phyloP scores from a whole-genome alignment of 306 rosid species.

The Alnus rubra region DNA sequence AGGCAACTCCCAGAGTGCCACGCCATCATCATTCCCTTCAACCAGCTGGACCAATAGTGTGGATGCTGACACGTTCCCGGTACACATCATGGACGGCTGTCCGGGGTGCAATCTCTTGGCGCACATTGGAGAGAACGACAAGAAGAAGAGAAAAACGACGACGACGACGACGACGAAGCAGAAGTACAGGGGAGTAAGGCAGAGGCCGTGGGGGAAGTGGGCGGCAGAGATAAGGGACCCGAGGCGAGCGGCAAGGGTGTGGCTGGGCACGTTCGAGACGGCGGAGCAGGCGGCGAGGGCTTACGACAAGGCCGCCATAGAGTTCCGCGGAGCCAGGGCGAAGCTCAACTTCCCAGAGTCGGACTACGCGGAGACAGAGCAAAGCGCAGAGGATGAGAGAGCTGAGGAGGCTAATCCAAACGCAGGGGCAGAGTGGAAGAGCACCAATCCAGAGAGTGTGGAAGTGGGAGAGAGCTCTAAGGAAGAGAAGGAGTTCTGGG shows the following conservation, averaged over 20 bases:
- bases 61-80: conserved; percentile 27
- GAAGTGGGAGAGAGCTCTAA: background rate
- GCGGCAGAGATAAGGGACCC: conserved; percentile 69
- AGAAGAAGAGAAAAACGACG: background rate
- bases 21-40: background rate
- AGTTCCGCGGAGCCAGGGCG: conserved; percentile 43
- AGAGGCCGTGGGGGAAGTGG: conserved; percentile 73
- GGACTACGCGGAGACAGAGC: background rate
- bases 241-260: conserved; percentile 32
- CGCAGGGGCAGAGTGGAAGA: background rate
- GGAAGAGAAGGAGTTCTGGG: background rate
- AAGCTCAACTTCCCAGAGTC: conserved; percentile 46
- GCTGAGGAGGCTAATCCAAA: background rate
- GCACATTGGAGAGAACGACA: background rate
- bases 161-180: conserved; percentile 9
- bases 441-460: background rate
- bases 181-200: conserved; percentile 58
- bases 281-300: conserved; percentile 64
- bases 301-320: conserved; percentile 56
- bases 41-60: background rate
- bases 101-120: conserved; percentile 44
- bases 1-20: background rate
- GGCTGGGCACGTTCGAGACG: conserved; percentile 62
- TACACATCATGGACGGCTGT: conserved; percentile 42
- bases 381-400: background rate